Evolutionary conservation across 2,329 filamentous ascomycete genomes (phyloP), one percentile per base, ranked within the genome.

Genomic region (Fusarium neocosmosporiellum): DNA sequence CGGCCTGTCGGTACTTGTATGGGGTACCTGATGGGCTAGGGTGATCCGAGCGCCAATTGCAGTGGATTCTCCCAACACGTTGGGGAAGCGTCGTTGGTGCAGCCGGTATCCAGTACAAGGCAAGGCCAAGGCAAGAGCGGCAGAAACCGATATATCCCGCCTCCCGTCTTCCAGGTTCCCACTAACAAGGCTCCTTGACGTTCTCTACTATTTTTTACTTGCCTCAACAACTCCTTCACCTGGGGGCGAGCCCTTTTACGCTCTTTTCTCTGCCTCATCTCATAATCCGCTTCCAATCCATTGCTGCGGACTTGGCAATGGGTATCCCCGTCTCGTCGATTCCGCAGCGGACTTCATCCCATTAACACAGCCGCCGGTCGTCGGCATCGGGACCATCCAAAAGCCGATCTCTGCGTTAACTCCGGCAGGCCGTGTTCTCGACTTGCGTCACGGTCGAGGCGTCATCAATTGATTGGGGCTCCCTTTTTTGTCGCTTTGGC

Each of bases 61-160:
- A 67, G 74, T 63, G 68, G 66, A n/a, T 55, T 70, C 43, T 69
- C 70, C 57, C 73, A 77, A 72, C 76, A 78, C 75, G 75, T 77
- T 78, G 74, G 71, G 75, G 71, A 73, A 65, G 27, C 14, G 53
- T 46, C 43, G 65, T 70, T 72, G 63, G 64, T 34, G 57, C 55
- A 62, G 54, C 39, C 37, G 55, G 59, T 65, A 70, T 39, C 55
- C n/a, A 60, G 62, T 67, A 69, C 73, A 50, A 50, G 46, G 24
- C 46, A 50, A 50, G 24, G 46, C 22, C 73, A 50, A 31, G 46
- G 24, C 24, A 50, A 50, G 55, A 54, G 31, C 61, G 31, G 58
- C 48, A 66, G 46, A 67, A 72, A 75, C 76, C 76, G 76, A 78
- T 61, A 74, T 77, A 77, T 78, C 69, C 75, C 76, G 76, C 69